Conservation (phyloP, 177 flowering plant genomes). For the Vitis hybrid region DNA sequence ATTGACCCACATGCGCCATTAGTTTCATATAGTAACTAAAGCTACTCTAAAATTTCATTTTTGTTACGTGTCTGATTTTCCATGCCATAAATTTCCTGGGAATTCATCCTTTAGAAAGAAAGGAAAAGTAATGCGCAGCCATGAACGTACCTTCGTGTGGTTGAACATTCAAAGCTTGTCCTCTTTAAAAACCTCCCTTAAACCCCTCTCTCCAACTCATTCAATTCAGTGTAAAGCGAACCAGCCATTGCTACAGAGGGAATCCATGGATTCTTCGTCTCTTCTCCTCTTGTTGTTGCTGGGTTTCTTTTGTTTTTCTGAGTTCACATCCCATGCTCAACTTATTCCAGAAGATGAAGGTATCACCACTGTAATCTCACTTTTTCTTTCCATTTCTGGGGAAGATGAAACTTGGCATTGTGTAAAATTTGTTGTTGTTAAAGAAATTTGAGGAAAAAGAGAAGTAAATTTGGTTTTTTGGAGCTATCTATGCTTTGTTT, state of each 20-base stretch:
- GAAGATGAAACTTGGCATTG: neutral
- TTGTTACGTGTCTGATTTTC: no score
- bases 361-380: neutral
- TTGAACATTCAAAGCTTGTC: no score
- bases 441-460: neutral
- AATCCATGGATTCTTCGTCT: neutral
- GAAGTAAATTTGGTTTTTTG: neutral
- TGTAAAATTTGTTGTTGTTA: neutral
- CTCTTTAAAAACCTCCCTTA: no score
- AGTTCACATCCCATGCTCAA: slow-evolving; percentile 8
- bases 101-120: no score
- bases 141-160: no score
- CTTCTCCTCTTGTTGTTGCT: neutral
- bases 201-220: no score
- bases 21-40: no score
- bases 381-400: neutral
- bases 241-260: no score
- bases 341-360: slow-evolving; percentile 21
- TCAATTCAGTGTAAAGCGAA: neutral
- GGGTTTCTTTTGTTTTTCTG: neutral
- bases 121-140: no score
- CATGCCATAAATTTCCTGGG: no score
- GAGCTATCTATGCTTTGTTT: neutral
- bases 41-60: no score
- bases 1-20: no score